A percentile compares a stretch with the other conserved stretches of the same genome.
Conservation (phyloP, 2,329 filamentous ascomycete genomes). For the Biscogniauxia sp. region DNA sequence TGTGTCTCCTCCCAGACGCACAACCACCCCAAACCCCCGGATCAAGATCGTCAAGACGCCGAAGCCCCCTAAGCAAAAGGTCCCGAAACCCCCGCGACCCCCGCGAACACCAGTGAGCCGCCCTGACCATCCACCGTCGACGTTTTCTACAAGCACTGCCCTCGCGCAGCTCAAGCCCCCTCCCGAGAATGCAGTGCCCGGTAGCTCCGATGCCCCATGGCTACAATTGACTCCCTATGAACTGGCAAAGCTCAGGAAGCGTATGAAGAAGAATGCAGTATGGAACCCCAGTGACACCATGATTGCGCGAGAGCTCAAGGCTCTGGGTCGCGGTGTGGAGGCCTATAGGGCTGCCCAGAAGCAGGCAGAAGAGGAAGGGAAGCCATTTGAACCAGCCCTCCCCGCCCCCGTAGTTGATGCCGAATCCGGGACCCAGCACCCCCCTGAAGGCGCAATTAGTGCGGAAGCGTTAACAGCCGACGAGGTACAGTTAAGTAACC, state of each 20-base stretch:
- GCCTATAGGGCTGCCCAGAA: slow-evolving; percentile 61
- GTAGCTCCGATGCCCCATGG: slow-evolving; percentile 62
- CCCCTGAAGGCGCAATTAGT: slow-evolving; percentile 60
- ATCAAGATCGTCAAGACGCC: slow-evolving; percentile 49
- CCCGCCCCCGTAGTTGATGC: slow-evolving; percentile 45
- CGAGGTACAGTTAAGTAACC: slow-evolving; percentile 64
- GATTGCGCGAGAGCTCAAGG: slow-evolving; percentile 75
- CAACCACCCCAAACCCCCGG: slow-evolving; percentile 39
- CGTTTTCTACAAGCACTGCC: slow-evolving; percentile 39
- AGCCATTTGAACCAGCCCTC: slow-evolving; percentile 51
- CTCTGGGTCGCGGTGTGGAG: slow-evolving; percentile 64
- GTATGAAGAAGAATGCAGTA: slow-evolving; percentile 89
- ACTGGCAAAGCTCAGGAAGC: slow-evolving; percentile 68
- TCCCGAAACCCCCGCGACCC: slow-evolving; percentile 29
- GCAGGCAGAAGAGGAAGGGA: slow-evolving; percentile 64
- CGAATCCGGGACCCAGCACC: slow-evolving; percentile 49
- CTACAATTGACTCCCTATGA: slow-evolving; percentile 64
- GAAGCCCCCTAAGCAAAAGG: slow-evolving; percentile 46
- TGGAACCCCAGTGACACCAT: slow-evolving; percentile 85
- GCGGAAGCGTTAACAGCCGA: slow-evolving; percentile 55
- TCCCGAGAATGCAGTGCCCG: slow-evolving; percentile 56
- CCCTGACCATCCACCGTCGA: slow-evolving; percentile 41
- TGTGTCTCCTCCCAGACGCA: slow-evolving; percentile 36
- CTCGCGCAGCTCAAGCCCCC: slow-evolving; percentile 52
- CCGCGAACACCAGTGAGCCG: slow-evolving; percentile 30